Percentiles rank a stretch among this genome's conserved stretches.
phyloP scores from a whole-genome alignment of 805 yeast species.

The Cyberlindnera xylosilytica region DNA sequence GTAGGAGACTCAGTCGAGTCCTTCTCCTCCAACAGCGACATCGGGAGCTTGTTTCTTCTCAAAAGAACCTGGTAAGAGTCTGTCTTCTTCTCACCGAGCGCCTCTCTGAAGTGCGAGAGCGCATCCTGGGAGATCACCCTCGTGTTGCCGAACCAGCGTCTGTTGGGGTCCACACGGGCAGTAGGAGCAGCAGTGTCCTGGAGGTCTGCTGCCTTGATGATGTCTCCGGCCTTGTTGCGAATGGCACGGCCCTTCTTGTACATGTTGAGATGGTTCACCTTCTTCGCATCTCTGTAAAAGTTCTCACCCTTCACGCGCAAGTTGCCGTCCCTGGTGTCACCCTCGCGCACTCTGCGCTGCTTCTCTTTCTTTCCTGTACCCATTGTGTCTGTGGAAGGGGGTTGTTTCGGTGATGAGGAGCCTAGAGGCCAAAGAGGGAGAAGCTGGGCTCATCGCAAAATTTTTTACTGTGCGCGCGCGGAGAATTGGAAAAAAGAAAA shows the following conservation, averaged over 20 bases:
- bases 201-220: conserved; percentile 80
- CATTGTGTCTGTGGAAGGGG: conserved; percentile 42
- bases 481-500: conserved; percentile 2
- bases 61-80: conserved; percentile 84
- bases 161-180: conserved; percentile 93
- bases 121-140: conserved; percentile 98
- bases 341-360: conserved; percentile 79
- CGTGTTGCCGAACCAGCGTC: conserved; percentile 97
- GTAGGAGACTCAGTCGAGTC: conserved; percentile 74
- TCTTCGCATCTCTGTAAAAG: conserved; percentile 91
- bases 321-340: conserved; percentile 82
- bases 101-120: conserved; percentile 87
- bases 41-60: conserved; percentile 88
- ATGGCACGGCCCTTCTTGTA: conserved; percentile 88
- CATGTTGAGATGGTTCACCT: conserved; percentile 87
- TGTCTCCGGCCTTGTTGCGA: conserved; percentile 83
- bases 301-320: conserved; percentile 95
- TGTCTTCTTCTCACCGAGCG: conserved; percentile 79
- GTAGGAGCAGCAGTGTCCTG: conserved; percentile 85
- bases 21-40: conserved; percentile 90
- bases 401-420: neutral
- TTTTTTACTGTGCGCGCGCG: conserved; percentile 12
- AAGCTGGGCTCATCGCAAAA: conserved; percentile 15
- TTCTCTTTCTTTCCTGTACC: conserved; percentile 93
- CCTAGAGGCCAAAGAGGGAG: neutral